Conservation (phyloP, 345 rosid genomes). For the Boechera retrofracta region DNA sequence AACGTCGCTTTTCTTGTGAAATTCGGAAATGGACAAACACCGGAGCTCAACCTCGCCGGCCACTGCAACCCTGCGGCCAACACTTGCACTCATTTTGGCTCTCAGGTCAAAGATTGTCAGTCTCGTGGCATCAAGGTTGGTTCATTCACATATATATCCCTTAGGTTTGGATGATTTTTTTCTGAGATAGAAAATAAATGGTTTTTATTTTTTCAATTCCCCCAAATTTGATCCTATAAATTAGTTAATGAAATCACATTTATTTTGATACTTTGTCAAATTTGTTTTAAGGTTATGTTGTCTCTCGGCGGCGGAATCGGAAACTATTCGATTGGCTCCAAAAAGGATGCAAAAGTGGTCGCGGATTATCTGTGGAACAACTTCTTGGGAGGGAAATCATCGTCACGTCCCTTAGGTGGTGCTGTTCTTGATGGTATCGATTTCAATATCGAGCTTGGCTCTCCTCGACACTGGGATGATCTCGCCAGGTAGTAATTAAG, state of each 20-base stretch:
- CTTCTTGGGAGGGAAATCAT: constrained; percentile 52
- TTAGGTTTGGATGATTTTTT: not conserved
- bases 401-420: constrained; percentile 58
- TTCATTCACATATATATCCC: constrained; percentile 4
- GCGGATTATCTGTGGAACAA: constrained; percentile 53
- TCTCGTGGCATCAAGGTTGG: constrained; percentile 52
- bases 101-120: constrained; percentile 54
- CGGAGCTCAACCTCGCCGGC: constrained; percentile 61
- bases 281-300: constrained; percentile 49
- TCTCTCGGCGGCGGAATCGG: constrained; percentile 65
- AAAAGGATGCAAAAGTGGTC: constrained; percentile 53
- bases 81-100: constrained; percentile 48
- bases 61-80: constrained; percentile 56
- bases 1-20: constrained; percentile 62
- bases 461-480: constrained; percentile 50
- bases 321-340: constrained; percentile 54
- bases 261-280: not conserved
- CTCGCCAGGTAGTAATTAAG: constrained; percentile 46
- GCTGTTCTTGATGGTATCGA: constrained; percentile 66
- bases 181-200: not conserved
- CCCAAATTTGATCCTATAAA: not conserved
- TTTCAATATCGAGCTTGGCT: constrained; percentile 58
- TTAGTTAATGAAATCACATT: not conserved
- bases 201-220: not conserved
- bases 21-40: constrained; percentile 60